These are phyloP conservation scores for Tulasnella sp. DNA, from an alignment of 768 basidiomycete species.

Conservation along the genomic window DNA sequence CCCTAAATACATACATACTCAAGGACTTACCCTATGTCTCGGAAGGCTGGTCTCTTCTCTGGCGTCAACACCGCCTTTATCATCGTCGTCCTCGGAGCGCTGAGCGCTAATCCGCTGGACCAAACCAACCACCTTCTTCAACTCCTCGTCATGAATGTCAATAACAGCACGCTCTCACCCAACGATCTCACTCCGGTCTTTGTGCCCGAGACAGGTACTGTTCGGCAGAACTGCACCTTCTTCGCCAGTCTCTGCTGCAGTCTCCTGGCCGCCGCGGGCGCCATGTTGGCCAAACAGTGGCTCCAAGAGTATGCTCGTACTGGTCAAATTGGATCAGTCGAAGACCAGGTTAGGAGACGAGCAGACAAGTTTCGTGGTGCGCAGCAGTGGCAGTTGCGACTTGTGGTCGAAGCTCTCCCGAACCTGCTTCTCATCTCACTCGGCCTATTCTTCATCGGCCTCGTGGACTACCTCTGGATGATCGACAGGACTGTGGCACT, in stretches of 20 bases:
- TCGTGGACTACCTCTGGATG: background rate
- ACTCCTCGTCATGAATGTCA: background rate
- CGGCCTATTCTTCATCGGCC: background rate
- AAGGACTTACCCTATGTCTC: no score
- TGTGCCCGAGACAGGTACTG: background rate
- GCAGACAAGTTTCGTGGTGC: background rate
- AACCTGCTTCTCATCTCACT: background rate
- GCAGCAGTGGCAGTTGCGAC: background rate
- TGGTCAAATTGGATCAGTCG: background rate
- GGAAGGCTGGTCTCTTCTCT: conserved; percentile 1
- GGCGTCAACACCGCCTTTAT: background rate
- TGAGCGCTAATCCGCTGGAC: background rate
- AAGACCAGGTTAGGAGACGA: background rate
- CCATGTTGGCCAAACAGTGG: conserved; percentile 9
- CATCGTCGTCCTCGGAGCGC: background rate
- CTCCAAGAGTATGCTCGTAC: background rate
- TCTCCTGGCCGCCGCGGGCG: background rate
- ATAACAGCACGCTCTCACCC: background rate
- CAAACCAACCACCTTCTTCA: background rate
- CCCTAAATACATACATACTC: no score
- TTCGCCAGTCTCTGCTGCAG: background rate
- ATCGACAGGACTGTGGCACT: background rate
- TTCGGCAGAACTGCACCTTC: background rate
- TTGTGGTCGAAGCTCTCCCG: background rate
- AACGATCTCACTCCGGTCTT: background rate